A percentile compares a stretch with the other conserved stretches of the same genome.
These are phyloP conservation scores for Simmondsia chinensis DNA, from an alignment of 148 eudicot species.

Conservation along the genomic window DNA sequence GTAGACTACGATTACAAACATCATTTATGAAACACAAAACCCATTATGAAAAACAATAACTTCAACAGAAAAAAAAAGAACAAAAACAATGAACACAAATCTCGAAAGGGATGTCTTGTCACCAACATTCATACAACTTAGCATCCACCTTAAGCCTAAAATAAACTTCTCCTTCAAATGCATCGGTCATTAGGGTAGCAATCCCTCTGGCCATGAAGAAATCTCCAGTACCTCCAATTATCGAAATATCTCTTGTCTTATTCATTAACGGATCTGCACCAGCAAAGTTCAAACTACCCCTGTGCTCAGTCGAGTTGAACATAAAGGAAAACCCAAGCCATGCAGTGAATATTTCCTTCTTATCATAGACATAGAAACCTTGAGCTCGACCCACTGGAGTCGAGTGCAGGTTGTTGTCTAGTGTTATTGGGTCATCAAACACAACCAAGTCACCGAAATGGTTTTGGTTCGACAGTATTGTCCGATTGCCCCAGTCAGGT, in stretches of 20 bases:
- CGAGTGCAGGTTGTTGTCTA: constrained; percentile 44
- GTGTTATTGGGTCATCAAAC: constrained; percentile 69
- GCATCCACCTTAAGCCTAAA: constrained; percentile 49
- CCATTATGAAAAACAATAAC: too few relatives aligned
- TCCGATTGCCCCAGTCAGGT: constrained; percentile 40
- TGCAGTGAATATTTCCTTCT: constrained; percentile 30
- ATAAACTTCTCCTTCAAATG: constrained; percentile 51
- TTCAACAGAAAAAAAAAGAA: too few relatives aligned
- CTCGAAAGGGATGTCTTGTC: too few relatives aligned
- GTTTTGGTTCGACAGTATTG: constrained; percentile 16
- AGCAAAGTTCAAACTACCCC: constrained; percentile 42
- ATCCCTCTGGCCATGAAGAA: constrained; percentile 73
- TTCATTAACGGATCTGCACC: constrained; percentile 63
- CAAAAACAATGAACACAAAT: too few relatives aligned
- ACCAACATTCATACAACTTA: constrained; percentile 66
- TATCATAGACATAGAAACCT: constrained; percentile 56
- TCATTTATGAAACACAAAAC: too few relatives aligned
- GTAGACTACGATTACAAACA: too few relatives aligned
- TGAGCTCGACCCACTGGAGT: constrained; percentile 54
- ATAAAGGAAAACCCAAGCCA: constrained; percentile 54
- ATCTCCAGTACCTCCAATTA: constrained; percentile 73
- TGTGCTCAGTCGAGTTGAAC: constrained; percentile 36
- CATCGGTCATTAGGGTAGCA: constrained; percentile 56
- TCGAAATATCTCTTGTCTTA: constrained; percentile 60
- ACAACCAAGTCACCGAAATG: constrained; percentile 52